These are phyloP conservation scores for Barnettozyma salicaria DNA, from an alignment of 805 yeast genomes.

Conservation along the genomic window DNA sequence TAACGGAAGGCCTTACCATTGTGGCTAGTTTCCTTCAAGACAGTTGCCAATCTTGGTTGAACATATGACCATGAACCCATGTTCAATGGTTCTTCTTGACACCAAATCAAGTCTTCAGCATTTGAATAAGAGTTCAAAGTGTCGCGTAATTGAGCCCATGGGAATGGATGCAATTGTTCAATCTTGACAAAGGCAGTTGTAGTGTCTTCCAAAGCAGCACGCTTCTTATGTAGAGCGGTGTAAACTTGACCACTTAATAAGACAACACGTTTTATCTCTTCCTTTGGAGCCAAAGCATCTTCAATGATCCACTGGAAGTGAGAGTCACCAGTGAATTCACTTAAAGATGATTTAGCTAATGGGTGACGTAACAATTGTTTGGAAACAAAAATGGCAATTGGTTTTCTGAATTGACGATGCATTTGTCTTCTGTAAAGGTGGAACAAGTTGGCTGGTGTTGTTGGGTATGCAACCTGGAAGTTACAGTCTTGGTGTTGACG, in stretches of 20 bases:
- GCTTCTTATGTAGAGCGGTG: slow-evolving; percentile 85
- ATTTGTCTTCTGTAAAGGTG: slow-evolving; percentile 97
- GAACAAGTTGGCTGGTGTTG: slow-evolving; percentile 95
- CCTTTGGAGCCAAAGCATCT: slow-evolving; percentile 71
- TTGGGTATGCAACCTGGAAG: slow-evolving; percentile 96
- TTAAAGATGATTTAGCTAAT: slow-evolving; percentile 79
- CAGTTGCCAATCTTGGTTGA: slow-evolving; percentile 76
- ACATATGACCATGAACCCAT: slow-evolving; percentile 86
- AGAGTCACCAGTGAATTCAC: slow-evolving; percentile 86
- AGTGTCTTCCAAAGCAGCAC: slow-evolving; percentile 69
- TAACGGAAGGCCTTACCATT: slow-evolving; percentile 59
- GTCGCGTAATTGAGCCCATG: slow-evolving; percentile 89
- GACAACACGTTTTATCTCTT: slow-evolving; percentile 82
- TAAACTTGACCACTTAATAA: slow-evolving; percentile 90
- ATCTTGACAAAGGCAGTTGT: slow-evolving; percentile 82
- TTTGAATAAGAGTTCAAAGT: slow-evolving; percentile 73
- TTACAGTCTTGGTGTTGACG: slow-evolving; percentile 99
- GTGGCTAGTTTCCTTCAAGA: slow-evolving; percentile 69
- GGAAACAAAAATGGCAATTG: slow-evolving; percentile 82
- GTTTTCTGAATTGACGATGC: slow-evolving; percentile 98
- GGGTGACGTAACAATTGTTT: slow-evolving; percentile 95
- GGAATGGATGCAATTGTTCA: slow-evolving; percentile 99
- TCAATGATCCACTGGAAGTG: slow-evolving; percentile 96
- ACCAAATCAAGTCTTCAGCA: slow-evolving; percentile 85
- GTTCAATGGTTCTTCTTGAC: slow-evolving; percentile 98